phyloP scores from a whole-genome alignment of 495 filamentous ascomycete genomes.

The Aspergillus cristatus region DNA sequence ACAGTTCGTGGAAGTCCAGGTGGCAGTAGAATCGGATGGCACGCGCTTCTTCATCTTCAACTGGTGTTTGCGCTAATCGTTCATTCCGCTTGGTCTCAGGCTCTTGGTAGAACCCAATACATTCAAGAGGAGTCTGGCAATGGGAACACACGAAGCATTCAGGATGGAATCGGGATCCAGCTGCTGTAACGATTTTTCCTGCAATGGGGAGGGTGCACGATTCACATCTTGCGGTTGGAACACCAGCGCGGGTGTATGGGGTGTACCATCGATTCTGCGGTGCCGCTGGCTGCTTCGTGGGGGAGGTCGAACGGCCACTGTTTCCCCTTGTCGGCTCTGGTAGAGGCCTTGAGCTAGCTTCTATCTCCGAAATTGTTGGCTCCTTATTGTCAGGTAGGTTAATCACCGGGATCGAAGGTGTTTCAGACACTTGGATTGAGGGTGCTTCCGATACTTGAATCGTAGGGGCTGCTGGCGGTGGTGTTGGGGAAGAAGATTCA shows the following conservation, averaged over 20 bases:
- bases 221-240: slow-evolving; percentile 67
- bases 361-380: slow-evolving; percentile 32
- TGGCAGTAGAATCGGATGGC: slow-evolving; percentile 88
- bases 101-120: slow-evolving; percentile 92
- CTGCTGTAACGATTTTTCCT: slow-evolving; percentile 81
- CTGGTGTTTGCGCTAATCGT: slow-evolving; percentile 52
- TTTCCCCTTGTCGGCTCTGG: slow-evolving; percentile 13
- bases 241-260: slow-evolving; percentile 44
- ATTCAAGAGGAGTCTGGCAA: slow-evolving; percentile 81
- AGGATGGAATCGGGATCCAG: slow-evolving; percentile 78
- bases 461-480: slow-evolving; percentile 32
- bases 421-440: slow-evolving; percentile 42
- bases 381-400: slow-evolving; percentile 45
- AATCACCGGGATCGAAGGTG: slow-evolving; percentile 51
- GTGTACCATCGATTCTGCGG: slow-evolving; percentile 28
- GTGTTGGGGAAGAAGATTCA: slow-evolving; percentile 17
- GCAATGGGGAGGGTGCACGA: slow-evolving; percentile 77
- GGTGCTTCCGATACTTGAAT: slow-evolving; percentile 47
- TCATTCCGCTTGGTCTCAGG: slow-evolving; percentile 60
- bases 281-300: slow-evolving; percentile 17
- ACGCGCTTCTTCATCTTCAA: slow-evolving; percentile 48
- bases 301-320: slow-evolving; percentile 7
- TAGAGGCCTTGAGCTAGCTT: slow-evolving; percentile 13
- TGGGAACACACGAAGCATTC: slow-evolving; percentile 86
- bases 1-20: slow-evolving; percentile 93